Base-by-base conservation (phyloP, 257 asterid species). In the Striga asiatica region DNA sequence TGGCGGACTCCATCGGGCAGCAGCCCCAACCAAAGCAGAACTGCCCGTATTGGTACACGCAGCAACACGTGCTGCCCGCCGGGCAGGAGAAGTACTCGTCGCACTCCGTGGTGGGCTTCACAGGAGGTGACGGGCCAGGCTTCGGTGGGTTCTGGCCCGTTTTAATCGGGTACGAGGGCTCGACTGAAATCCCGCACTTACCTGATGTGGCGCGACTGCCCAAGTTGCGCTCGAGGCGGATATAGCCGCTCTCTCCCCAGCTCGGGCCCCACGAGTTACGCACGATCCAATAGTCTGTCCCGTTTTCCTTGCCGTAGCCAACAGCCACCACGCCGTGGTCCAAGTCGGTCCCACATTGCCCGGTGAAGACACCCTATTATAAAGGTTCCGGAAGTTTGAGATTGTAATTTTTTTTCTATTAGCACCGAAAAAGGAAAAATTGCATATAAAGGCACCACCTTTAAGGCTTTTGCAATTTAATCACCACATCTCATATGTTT, bases 301-400 rank as follows among this genome's bases (percentile, higher is more conserved):
- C 92, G 0, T 75, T 47, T 8, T 86, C 92, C 0, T 82, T 70
- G 3, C 94, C 96, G 3, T 89, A 86, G 27, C 98, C 98, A 51
- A 89, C 92, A 0, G 80, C 87, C 22, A 72, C 83, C 8, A 89
- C 96, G 0, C 96, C 96, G 6, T 89, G 98, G 78, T 89, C 96
- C 37, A 89, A 50, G 22, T 80, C 64, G 0, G 85, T 83, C 27
- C 96, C 95, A 53, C 98, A 89, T 0, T 1, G 52, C 3, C 96
- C 98, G 2, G 89, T 83, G 8, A 89, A 89, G 57, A 89, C 81
- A n/a, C 98, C 98, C 96, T 89, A 51, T n/a, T n/a, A n/a, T n/a
- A 39, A 39, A 39, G 19, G 47, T 2, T 39, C n/a, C n/a, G n/a
- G n/a, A n/a, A n/a, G n/a, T n/a, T n/a, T n/a, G n/a, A n/a, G n/a